phyloP scores from a whole-genome alignment of 176 grass and related monocot species.

The Oryza glumipatula region DNA sequence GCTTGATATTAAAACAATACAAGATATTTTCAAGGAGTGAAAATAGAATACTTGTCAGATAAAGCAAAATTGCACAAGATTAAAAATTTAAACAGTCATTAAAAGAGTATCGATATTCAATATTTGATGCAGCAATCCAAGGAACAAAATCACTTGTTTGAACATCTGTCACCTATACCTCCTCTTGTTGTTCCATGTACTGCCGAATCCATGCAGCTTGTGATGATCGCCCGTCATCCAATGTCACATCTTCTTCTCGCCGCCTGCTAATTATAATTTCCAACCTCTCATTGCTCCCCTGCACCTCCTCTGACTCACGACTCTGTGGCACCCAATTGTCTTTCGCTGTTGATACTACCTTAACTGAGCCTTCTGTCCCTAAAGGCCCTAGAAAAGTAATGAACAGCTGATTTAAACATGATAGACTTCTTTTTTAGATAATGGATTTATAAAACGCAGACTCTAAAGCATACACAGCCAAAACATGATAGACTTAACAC shows the following conservation, averaged over 20 bases:
- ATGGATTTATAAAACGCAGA: no score
- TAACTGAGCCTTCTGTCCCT: slow-evolving; percentile 71
- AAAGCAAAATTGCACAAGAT: slow-evolving; percentile 1
- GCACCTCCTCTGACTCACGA: slow-evolving; percentile 49
- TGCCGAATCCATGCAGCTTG: slow-evolving; percentile 92
- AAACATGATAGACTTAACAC: slow-evolving; percentile 25
- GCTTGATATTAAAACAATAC: background rate
- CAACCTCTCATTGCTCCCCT: slow-evolving; percentile 49
- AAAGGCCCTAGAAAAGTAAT: slow-evolving; percentile 16
- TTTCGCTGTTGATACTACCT: slow-evolving; percentile 81
- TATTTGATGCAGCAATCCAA: background rate
- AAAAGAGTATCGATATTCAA: slow-evolving; percentile 6
- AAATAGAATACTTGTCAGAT: slow-evolving; percentile 7
- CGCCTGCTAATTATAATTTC: slow-evolving; percentile 50
- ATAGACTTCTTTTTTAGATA: background rate
- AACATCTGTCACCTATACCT: slow-evolving; percentile 56
- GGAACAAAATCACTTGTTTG: slow-evolving; percentile 17
- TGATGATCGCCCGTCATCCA: slow-evolving; percentile 71
- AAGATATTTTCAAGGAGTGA: background rate
- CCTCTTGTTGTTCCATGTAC: slow-evolving; percentile 94
- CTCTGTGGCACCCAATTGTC: slow-evolving; percentile 76
- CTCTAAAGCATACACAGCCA: no score
- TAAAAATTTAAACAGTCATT: slow-evolving; percentile 1
- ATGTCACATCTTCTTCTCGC: slow-evolving; percentile 59
- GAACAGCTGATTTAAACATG: slow-evolving; percentile 26